Percentiles rank a stretch among this genome's conserved stretches.
Conservation (phyloP, 2,329 filamentous ascomycete genomes). For the Madurella mycetomatis region DNA sequence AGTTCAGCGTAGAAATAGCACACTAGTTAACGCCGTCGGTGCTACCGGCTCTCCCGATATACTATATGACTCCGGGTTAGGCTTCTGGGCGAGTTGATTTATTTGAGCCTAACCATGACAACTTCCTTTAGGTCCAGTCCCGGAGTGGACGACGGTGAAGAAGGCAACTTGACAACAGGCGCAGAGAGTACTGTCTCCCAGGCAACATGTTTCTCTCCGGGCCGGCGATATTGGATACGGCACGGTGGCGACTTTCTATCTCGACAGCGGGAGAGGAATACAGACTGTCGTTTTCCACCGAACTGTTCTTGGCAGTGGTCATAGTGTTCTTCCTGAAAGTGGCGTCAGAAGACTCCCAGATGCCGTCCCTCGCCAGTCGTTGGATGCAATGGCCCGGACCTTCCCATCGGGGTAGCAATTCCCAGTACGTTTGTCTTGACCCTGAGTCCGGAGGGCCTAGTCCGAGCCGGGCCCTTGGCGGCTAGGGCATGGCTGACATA, state of each 20-base stretch:
- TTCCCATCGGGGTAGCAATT: conserved; percentile 4
- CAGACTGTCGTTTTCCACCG: conserved; percentile 3
- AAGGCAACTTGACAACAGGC: conserved; percentile 6
- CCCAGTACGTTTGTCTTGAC: conserved; percentile 15
- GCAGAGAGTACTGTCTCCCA: conserved; percentile 22
- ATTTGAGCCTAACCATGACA: conserved; percentile 15
- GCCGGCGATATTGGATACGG: conserved; percentile 7
- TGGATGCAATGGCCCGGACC: conserved; percentile 18
- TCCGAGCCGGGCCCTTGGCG: conserved; percentile 6
- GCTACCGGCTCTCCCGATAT: too few species aligned
- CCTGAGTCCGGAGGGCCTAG: conserved; percentile 8
- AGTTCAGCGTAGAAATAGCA: too few species aligned
- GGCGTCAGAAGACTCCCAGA: background rate
- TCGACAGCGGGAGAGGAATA: conserved; percentile 1
- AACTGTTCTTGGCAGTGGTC: conserved; percentile 1
- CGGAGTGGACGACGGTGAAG: conserved; percentile 1
- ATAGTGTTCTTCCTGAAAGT: background rate
- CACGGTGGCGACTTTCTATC: conserved; percentile 2
- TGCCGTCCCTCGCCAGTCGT: conserved; percentile 23
- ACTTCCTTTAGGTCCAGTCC: conserved; percentile 9
- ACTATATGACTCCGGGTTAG: too few species aligned
- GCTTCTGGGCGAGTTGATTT: conserved; percentile 1
- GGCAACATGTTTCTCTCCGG: conserved; percentile 4
- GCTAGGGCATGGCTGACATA: conserved; percentile 2
- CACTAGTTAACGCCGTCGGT: too few species aligned